A percentile compares a stretch with the other conserved stretches of the same genome.
phyloP scores from a whole-genome alignment of 306 rosid species.

The Dryas alaskensis region DNA sequence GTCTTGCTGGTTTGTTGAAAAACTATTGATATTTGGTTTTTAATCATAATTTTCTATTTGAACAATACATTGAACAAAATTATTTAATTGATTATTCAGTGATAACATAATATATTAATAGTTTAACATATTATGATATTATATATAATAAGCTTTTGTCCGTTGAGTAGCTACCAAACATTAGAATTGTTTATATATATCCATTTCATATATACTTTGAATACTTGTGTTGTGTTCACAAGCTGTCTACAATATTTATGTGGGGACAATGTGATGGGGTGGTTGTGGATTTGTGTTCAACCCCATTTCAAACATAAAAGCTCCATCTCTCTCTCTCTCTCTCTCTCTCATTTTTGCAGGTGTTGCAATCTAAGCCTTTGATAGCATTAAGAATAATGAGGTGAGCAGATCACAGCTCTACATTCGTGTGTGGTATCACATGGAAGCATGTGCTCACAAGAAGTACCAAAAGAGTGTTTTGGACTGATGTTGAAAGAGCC shows the following conservation, averaged over 20 bases:
- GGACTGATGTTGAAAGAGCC: constrained; percentile 54
- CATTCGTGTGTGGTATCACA: constrained; percentile 41
- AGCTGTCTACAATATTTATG: constrained; percentile 22
- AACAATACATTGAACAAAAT: too few species aligned
- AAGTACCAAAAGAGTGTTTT: constrained; percentile 48
- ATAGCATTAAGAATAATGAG: constrained; percentile 4
- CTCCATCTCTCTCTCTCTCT: neutral
- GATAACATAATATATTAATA: too few species aligned
- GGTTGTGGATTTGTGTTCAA: constrained; percentile 25
- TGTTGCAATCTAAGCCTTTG: constrained; percentile 30
- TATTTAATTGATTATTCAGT: too few species aligned
- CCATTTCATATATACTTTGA: constrained; percentile 1
- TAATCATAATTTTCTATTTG: too few species aligned
- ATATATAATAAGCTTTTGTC: constrained; percentile 17
- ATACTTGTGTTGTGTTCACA: constrained; percentile 29
- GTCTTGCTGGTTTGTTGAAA: too few species aligned
- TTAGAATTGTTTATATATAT: constrained; percentile 13
- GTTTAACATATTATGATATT: neutral
- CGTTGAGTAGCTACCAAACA: constrained; percentile 26
- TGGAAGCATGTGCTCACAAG: constrained; percentile 62
- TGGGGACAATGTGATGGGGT: constrained; percentile 22
- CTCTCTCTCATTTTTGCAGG: neutral
- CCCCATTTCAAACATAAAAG: constrained; percentile 28
- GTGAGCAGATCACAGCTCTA: constrained; percentile 28
- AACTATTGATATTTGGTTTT: too few species aligned